Percentiles rank a stretch among this genome's conserved stretches.
Evolutionary conservation across 1,284 basidiomycete species (phyloP).

Genomic region (Termitomyces sp.): DNA sequence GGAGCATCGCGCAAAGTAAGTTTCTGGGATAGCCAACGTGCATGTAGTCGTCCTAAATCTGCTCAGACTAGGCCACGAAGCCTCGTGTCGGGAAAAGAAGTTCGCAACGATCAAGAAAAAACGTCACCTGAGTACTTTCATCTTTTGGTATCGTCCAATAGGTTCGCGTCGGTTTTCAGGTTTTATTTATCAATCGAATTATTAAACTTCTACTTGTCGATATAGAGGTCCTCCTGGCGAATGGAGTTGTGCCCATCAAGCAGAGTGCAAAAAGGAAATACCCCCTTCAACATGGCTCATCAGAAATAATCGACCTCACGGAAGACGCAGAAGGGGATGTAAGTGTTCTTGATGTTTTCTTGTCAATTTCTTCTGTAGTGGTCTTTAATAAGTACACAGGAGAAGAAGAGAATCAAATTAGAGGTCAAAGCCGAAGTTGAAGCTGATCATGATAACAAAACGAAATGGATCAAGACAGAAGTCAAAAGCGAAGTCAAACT

Average conservation of each 20-base stretch:
- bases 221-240: conserved; percentile 2
- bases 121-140: conserved; percentile 2
- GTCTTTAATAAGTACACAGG: not conserved
- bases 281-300: not conserved
- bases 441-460: not conserved
- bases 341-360: not conserved
- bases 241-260: not conserved
- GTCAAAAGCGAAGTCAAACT: not conserved
- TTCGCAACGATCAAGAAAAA: conserved; percentile 8
- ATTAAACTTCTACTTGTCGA: not conserved
- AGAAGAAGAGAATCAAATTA: not conserved
- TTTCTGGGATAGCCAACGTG: too few species aligned
- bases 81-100: conserved; percentile 1
- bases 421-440: not conserved
- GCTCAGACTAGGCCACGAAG: conserved; percentile 4
- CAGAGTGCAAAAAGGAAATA: not conserved
- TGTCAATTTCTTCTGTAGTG: not conserved
- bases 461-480: not conserved
- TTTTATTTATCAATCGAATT: not conserved
- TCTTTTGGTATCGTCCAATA: conserved; percentile 9
- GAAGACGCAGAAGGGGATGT: not conserved
- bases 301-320: conserved; percentile 2
- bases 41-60: not conserved
- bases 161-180: not conserved
- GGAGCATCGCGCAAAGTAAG: conserved; percentile 7